Base-by-base conservation (phyloP, 805 yeast genomes). In the Candida adriatica region DNA sequence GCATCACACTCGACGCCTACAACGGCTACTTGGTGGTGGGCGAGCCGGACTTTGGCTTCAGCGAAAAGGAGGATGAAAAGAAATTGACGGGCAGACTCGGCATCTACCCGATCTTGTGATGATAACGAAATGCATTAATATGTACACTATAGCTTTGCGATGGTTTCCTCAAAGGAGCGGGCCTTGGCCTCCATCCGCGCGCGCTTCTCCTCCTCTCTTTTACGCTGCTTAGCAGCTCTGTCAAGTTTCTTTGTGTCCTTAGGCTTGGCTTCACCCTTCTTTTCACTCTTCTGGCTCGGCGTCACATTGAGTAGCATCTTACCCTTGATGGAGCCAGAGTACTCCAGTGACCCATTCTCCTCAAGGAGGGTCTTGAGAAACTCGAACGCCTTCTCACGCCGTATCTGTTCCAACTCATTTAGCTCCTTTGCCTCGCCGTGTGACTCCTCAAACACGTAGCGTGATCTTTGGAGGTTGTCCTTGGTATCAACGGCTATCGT, bases 401-500 rank as follows among this genome's bases (percentile, higher is more conserved):
- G 51, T 13, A 53, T 37, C 6, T 35, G 16, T 37, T 66, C 73
- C 13, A 53, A 47, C 8, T 54, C 55, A 13, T 51, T 39, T 9
- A 61, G 10, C 6, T 41, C 28, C 3, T 38, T 24, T 6, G 34
- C 35, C 8, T 45, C 46, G 13, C 13, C 7, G 10, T n/a, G 14
- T 7, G 7, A 7, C 7, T 23, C 25, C 13, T 51, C 43, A 13
- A 26, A 30, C 7, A 32, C 36, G 16, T 39, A 37, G 22, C 26
- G 35, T 8, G 36, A 16, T 18, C 39, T 39, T n/a, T 43, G 45
- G 25, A 49, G 18, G n/a, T 39, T 37, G 4, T 51, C 52, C 35
- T 55, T 64, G 9, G 62, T 61, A 35, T 65, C 73, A 14, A 70
- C 46, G 13, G 58, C 56, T 6, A 70, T 60, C 8, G 39, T 42